Evolutionary conservation across 495 filamentous ascomycete genomes (phyloP).

Genomic region (Aspergillus incahuasiensis): DNA sequence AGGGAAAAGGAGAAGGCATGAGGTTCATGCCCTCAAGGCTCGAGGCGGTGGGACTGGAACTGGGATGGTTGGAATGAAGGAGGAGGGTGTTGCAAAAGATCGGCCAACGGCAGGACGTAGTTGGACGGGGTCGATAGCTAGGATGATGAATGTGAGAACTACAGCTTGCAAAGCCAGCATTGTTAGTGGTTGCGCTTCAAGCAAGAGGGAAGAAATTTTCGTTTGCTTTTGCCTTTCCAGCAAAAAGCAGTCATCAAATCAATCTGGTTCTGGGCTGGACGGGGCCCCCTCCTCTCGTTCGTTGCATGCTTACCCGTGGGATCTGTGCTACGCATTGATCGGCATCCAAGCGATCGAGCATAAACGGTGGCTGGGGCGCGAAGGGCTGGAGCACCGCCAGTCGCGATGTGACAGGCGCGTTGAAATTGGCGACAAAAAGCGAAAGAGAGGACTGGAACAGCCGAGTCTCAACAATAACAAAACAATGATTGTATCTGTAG

Average conservation of each 20-base stretch:
- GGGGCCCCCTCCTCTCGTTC: conserved; percentile 1
- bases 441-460: not conserved
- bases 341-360: conserved; percentile 9
- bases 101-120: conserved; percentile 9
- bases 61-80: conserved; percentile 4
- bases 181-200: conserved; percentile 15
- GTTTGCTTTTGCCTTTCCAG: conserved; percentile 4
- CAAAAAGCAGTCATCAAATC: not conserved
- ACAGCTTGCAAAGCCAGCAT: conserved; percentile 8
- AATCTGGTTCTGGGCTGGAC: not conserved
- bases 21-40: conserved; percentile 13
- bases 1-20: conserved; percentile 11
- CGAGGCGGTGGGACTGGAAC: conserved; percentile 12
- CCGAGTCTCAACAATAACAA: not conserved
- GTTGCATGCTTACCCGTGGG: conserved; percentile 12
- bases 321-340: conserved; percentile 18
- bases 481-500: not conserved
- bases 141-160: conserved; percentile 20
- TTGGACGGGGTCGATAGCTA: conserved; percentile 16
- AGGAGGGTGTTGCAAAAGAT: conserved; percentile 18
- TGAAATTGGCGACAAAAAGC: not conserved
- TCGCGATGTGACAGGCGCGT: conserved; percentile 10
- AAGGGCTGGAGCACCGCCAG: conserved; percentile 5
- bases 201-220: conserved; percentile 5
- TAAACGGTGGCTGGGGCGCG: conserved; percentile 23